phyloP scores from a whole-genome alignment of 1,284 basidiomycete species.

The Heliocybe sulcata region DNA sequence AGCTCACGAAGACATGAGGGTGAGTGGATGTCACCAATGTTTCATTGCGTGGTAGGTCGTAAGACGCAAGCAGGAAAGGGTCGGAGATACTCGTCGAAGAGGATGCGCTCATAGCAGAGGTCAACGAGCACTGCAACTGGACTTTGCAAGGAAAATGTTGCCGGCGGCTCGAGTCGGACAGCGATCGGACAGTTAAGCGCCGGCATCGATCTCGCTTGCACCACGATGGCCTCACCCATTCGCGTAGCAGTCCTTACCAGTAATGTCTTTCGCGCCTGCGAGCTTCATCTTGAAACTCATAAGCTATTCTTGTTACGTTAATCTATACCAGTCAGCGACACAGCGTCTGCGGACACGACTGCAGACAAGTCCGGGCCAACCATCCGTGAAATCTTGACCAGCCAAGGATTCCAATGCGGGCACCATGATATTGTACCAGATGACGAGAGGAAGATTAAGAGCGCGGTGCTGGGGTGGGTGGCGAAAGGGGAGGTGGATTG shows the following conservation, averaged over 20 bases:
- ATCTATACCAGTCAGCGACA: conserved; percentile 54
- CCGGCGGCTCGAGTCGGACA: too few relatives aligned
- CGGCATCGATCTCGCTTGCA: background rate
- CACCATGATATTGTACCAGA: conserved; percentile 47
- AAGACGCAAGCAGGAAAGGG: background rate
- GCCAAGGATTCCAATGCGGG: conserved; percentile 21
- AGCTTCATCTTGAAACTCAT: too few relatives aligned
- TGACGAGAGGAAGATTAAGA: conserved; percentile 44
- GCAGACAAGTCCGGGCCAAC: conserved; percentile 61
- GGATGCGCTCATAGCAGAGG: background rate
- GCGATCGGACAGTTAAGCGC: background rate
- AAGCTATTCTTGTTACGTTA: background rate
- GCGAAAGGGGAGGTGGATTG: conserved; percentile 45
- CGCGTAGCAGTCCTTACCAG: conserved; percentile 8
- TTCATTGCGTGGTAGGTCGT: background rate
- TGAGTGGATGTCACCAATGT: background rate
- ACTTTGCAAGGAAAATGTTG: too few relatives aligned
- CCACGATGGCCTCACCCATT: conserved; percentile 1
- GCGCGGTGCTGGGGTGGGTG: conserved; percentile 38
- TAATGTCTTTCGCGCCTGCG: conserved; percentile 2
- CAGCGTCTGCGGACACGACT: conserved; percentile 42
- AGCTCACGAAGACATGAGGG: background rate
- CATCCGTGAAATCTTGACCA: conserved; percentile 42
- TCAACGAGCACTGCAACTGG: too few relatives aligned
- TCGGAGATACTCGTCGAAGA: background rate